Conservation (phyloP, 2,329 filamentous ascomycete species). For the Botrytis squamosa region DNA sequence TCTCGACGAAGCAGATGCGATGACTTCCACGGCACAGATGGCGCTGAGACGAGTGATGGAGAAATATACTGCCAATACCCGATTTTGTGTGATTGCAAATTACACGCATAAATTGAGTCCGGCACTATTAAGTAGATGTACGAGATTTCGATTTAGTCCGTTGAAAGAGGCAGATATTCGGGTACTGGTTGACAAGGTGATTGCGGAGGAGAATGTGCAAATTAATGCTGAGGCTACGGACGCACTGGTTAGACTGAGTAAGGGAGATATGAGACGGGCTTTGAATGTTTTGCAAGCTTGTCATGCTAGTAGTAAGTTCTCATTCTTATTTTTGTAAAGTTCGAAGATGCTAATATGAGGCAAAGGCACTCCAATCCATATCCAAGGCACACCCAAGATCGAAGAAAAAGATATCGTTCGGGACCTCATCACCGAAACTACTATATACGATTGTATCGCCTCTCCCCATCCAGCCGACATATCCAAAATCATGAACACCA, state of each 20-base stretch:
- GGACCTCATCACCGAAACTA: conserved; percentile 85
- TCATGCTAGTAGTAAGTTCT: conserved; percentile 76
- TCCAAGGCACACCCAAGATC: conserved; percentile 58
- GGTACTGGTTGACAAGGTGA: conserved; percentile 81
- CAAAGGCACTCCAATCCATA: conserved; percentile 64
- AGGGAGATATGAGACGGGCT: conserved; percentile 93
- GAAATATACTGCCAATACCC: conserved; percentile 95
- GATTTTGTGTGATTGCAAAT: conserved; percentile 98
- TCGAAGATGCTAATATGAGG: conserved; percentile 20
- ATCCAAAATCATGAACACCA: conserved; percentile 75
- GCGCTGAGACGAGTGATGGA: conserved; percentile 96
- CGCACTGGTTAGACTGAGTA: conserved; percentile 81
- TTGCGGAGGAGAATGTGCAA: conserved; percentile 80
- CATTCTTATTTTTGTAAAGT: not conserved
- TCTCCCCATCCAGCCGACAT: conserved; percentile 91
- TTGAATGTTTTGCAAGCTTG: conserved; percentile 96
- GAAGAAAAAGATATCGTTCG: conserved; percentile 66
- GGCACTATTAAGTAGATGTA: conserved; percentile 88
- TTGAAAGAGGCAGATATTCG: conserved; percentile 86
- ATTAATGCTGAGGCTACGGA: conserved; percentile 80
- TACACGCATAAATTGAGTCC: conserved; percentile 98
- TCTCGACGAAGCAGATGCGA: conserved; percentile 97
- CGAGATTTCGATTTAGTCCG: conserved; percentile 90
- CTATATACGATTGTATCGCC: conserved; percentile 96
- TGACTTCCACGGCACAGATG: conserved; percentile 99